Conservation (phyloP, 352 stramenopile genomes). For the Phytopythium sindhum region DNA sequence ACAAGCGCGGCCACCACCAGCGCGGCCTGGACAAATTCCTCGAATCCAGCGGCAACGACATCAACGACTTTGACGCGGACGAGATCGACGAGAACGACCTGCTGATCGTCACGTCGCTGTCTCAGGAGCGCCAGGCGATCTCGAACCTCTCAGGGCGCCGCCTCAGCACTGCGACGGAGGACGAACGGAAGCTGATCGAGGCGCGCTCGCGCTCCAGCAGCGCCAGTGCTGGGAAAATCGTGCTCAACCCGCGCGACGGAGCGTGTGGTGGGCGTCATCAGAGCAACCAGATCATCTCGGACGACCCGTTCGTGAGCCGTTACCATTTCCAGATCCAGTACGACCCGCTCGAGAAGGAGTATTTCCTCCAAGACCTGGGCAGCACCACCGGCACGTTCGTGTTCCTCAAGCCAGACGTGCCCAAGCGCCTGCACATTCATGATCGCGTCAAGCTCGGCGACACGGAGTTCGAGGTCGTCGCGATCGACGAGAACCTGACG, state of each 20-base stretch:
- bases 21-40: constrained; percentile 5
- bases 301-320: constrained; percentile 81
- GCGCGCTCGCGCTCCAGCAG: constrained; percentile 13
- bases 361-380: constrained; percentile 76
- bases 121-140: constrained; percentile 38
- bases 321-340: constrained; percentile 82
- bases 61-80: constrained; percentile 24
- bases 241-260: constrained; percentile 60
- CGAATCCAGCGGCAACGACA: constrained; percentile 12
- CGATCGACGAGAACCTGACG: constrained; percentile 61
- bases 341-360: constrained; percentile 79
- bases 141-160: constrained; percentile 1
- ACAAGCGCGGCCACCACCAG: background rate
- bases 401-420: constrained; percentile 67
- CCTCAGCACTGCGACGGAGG: constrained; percentile 15
- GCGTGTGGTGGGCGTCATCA: constrained; percentile 65
- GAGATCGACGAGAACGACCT: constrained; percentile 72
- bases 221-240: constrained; percentile 39
- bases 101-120: constrained; percentile 71
- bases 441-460: constrained; percentile 78
- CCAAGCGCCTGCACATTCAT: constrained; percentile 64
- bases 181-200: constrained; percentile 24
- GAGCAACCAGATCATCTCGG: constrained; percentile 84
- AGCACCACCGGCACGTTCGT: constrained; percentile 80
- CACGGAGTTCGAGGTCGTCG: constrained; percentile 77